Percentiles rank a stretch among this genome's conserved stretches.
Evolutionary conservation across 106 monocot genomes (phyloP).

Genomic region (Gastrodia elata): DNA sequence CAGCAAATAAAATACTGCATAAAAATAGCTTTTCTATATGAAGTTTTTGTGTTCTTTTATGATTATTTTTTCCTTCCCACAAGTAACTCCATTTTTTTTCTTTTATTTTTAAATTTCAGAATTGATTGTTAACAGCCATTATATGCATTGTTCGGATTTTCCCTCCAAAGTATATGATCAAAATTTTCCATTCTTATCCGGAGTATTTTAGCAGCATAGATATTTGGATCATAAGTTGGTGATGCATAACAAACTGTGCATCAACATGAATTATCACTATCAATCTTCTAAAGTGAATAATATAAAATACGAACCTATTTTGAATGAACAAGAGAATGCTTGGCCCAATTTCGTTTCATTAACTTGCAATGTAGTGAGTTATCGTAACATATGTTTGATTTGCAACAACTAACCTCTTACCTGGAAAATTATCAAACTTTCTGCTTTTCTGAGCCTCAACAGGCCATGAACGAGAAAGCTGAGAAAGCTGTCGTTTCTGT

Average conservation of each 20-base stretch:
- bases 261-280: not conserved
- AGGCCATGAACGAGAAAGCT: constrained; percentile 79
- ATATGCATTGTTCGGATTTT: not conserved
- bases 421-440: constrained; percentile 35
- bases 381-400: too few species aligned
- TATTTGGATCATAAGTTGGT: not conserved
- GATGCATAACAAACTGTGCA: not conserved
- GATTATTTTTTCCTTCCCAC: not conserved
- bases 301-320: not conserved
- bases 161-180: not conserved
- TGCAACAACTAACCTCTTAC: constrained; percentile 16
- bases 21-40: not conserved
- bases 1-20: not conserved
- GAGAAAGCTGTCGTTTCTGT: constrained; percentile 18
- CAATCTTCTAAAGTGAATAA: not conserved
- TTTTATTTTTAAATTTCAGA: not conserved
- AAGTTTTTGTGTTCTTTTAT: not conserved
- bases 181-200: too few species aligned
- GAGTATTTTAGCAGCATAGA: not conserved
- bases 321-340: not conserved
- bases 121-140: not conserved
- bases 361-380: not conserved
- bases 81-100: not conserved
- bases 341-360: not conserved
- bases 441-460: constrained; percentile 36